Conservation (phyloP, 2,329 filamentous ascomycete species). For the Acrodontium crateriforme region DNA sequence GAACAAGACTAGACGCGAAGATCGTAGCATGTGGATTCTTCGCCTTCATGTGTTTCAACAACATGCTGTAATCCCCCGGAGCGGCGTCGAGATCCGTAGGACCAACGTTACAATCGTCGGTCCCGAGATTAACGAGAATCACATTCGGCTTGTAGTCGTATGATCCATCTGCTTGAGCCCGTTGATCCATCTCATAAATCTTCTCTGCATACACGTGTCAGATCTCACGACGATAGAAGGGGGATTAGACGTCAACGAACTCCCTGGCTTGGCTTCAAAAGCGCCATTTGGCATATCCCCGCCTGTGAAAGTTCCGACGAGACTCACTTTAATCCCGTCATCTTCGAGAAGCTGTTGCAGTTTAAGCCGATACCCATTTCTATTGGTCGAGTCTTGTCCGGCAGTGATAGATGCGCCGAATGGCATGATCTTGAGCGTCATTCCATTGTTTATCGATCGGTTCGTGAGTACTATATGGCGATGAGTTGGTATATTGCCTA, state of each 20-base stretch:
- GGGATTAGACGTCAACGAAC: slow-evolving; percentile 2
- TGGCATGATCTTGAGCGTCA: slow-evolving; percentile 17
- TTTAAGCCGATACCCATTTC: slow-evolving; percentile 5
- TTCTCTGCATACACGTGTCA: no score
- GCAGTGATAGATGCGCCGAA: slow-evolving; percentile 29
- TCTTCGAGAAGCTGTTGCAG: slow-evolving; percentile 4
- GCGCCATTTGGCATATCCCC: slow-evolving; percentile 6
- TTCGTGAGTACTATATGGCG: no score
- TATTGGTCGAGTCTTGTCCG: slow-evolving; percentile 11
- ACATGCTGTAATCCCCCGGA: background rate
- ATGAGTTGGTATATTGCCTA: no score
- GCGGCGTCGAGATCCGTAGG: background rate
- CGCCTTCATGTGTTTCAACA: slow-evolving; percentile 1
- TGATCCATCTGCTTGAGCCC: no score
- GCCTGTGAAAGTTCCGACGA: slow-evolving; percentile 4
- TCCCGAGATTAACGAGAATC: slow-evolving; percentile 3
- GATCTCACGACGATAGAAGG: slow-evolving; percentile 1
- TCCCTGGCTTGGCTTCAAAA: slow-evolving; percentile 3
- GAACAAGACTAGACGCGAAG: slow-evolving; percentile 1
- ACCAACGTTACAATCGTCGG: slow-evolving; percentile 3
- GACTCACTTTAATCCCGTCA: slow-evolving; percentile 2
- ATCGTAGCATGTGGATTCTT: slow-evolving; percentile 1
- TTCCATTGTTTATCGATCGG: slow-evolving; percentile 1
- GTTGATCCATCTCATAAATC: no score
- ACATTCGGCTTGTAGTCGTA: slow-evolving; percentile 3